Evolutionary conservation across 2,329 filamentous ascomycete species (phyloP), one percentile per base, ranked within the genome.

Genomic region (Seiridium unicorne): DNA sequence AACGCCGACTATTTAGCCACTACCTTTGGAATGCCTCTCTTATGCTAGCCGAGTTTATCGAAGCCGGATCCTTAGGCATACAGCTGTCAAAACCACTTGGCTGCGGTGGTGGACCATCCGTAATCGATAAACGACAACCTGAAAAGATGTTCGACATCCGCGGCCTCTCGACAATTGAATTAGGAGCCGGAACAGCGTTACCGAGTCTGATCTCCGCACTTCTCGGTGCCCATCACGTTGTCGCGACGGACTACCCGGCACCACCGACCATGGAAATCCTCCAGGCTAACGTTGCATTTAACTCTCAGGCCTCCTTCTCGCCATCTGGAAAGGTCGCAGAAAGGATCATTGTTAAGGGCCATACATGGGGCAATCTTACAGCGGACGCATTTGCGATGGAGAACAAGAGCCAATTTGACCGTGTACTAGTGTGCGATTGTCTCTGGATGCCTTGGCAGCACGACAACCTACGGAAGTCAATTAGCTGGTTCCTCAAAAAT

Each of bases 381-480:
- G 66, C 70, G 32, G 49, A 38, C 9, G 34, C 78, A 7, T 69
- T 75, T 38, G 66, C 67, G 60, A 32, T 64, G 32, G 47, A 67
- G 35, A 62, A 68, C 61, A 65, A 65, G 44, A 73, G 73, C 61
- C 69, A 69, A 1, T 91, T 87, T 68, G 85, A 85, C 51, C 82
- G 87, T 60, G 78, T 92, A 46, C 74, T 92, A n/a, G 86, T 86
- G 0, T 87, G 88, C 63, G 89, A 92, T 73, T 91, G 89, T 68
- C 80, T 90, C 60, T 92, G 89, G 89, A 91, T 92, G 87, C 84
- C 86, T 1, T 83, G 82, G 77, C 84, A 92, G 76, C 90, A 93
- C 72, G 79, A 74, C n/a, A 89, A 87, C 71, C 79, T 92, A 32
- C 81, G 81, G 53, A 72, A 70, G 47, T 90, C 87, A 32, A 84